phyloP scores from a whole-genome alignment of 1,139 yeast species.

The Sugiyamaella xylanicola region DNA sequence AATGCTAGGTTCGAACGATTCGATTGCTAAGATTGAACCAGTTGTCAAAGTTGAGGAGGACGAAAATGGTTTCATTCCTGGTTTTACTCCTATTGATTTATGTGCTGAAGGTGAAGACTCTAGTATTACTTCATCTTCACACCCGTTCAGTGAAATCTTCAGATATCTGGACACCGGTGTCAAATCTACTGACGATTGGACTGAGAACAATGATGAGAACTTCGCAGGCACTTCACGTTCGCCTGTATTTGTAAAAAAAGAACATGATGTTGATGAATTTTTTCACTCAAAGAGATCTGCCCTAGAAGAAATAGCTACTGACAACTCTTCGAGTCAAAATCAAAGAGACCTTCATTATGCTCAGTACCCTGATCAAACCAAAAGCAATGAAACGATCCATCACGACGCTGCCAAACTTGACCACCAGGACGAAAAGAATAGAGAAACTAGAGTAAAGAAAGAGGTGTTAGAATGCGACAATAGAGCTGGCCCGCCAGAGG shows the following conservation, averaged over 20 bases:
- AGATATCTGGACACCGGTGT: neutral
- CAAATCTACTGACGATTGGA: neutral
- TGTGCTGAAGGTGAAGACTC: neutral
- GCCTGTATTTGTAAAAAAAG: neutral
- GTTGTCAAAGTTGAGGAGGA: neutral
- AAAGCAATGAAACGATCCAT: too few species aligned
- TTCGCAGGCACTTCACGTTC: neutral
- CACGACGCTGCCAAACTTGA: too few species aligned
- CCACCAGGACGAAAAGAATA: neutral
- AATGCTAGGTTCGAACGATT: neutral
- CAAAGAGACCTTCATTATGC: neutral
- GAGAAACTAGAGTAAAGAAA: neutral
- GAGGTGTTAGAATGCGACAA: neutral
- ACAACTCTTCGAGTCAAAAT: neutral
- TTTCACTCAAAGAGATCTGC: conserved; percentile 5
- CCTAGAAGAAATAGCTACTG: conserved; percentile 5
- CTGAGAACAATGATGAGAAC: neutral
- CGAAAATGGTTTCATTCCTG: neutral
- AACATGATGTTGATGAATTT: neutral
- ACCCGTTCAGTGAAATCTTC: conserved; percentile 11
- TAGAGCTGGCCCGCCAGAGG: too few species aligned
- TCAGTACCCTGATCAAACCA: neutral
- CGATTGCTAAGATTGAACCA: neutral
- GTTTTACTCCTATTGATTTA: neutral
- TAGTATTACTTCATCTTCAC: neutral